Evolutionary conservation across 306 rosid genomes (phyloP).

Genomic region (Rosa chinensis): DNA sequence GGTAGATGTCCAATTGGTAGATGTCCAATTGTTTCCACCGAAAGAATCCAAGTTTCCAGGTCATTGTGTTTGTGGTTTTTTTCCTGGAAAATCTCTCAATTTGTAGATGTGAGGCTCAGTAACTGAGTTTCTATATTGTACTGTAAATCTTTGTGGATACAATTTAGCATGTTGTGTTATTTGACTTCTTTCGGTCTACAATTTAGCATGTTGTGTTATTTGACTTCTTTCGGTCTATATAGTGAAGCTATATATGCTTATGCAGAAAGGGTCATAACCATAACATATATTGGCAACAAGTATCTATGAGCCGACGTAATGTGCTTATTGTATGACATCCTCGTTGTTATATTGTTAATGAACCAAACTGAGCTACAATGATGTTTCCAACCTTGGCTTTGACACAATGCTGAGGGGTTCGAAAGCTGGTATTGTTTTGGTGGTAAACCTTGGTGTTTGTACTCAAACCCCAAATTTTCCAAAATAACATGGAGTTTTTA

Average conservation of each 20-base stretch:
- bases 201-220: not conserved
- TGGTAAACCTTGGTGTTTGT: no score
- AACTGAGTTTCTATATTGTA: not conserved
- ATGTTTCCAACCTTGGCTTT: not conserved
- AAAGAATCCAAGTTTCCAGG: slow-evolving; percentile 36
- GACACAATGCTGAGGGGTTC: not conserved
- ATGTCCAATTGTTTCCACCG: slow-evolving; percentile 43
- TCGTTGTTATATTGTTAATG: not conserved
- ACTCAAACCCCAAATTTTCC: no score
- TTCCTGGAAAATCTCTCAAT: slow-evolving; percentile 14
- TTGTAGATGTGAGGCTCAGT: slow-evolving; percentile 22
- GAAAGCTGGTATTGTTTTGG: no score
- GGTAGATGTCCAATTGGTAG: slow-evolving; percentile 34
- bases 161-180: not conserved
- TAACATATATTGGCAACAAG: not conserved
- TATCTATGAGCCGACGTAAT: not conserved
- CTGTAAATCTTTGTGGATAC: slow-evolving; percentile 23
- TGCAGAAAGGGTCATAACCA: not conserved
- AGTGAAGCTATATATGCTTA: not conserved
- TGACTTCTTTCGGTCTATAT: not conserved
- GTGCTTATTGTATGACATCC: no score
- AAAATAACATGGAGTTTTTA: no score
- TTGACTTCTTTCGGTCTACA: no score
- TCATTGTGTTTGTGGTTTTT: slow-evolving; percentile 18
- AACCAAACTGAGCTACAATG: not conserved